A percentile compares a stretch with the other conserved stretches of the same genome.
phyloP scores from a whole-genome alignment of 1,139 yeast species.

The Geotrichum klebahnii region DNA sequence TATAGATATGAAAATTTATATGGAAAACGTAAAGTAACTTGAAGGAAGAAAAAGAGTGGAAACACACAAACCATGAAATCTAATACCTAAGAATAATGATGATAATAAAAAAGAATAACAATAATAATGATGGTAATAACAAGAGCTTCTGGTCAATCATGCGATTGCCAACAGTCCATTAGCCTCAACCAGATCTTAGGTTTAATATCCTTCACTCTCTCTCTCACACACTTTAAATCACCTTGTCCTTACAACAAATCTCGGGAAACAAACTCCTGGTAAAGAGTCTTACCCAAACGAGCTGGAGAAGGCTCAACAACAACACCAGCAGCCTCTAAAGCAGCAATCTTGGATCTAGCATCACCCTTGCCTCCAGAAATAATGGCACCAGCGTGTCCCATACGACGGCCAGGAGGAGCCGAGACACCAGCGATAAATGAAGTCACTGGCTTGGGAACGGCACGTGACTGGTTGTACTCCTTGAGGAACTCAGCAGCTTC shows the following conservation, averaged over 20 bases:
- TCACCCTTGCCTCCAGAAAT: conserved; percentile 99
- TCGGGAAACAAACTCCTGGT: conserved; percentile 65
- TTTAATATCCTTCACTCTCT: too few species aligned
- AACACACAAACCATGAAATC: too few species aligned
- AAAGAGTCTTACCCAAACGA: conserved; percentile 89
- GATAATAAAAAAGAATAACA: too few species aligned
- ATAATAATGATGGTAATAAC: too few species aligned
- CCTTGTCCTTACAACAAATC: conserved; percentile 44
- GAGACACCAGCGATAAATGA: conserved; percentile 98
- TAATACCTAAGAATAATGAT: too few species aligned
- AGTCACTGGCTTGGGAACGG: conserved; percentile 94
- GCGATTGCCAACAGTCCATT: too few species aligned
- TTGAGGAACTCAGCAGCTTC: conserved; percentile 96
- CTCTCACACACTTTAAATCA: too few species aligned
- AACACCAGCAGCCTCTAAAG: conserved; percentile 88
- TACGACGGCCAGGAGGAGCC: conserved; percentile 96
- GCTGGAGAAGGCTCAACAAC: conserved; percentile 96
- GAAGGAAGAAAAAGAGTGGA: too few species aligned
- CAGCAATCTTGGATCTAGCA: conserved; percentile 92
- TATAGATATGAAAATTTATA: too few species aligned
- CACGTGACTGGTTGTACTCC: conserved; percentile 82
- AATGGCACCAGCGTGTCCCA: conserved; percentile 99
- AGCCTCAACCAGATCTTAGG: too few species aligned
- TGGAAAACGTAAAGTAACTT: too few species aligned
- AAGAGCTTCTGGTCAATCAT: too few species aligned